A percentile compares a stretch with the other conserved stretches of the same genome.
Conservation (phyloP, 2,329 filamentous ascomycete species). For the Fusarium subtropicale region DNA sequence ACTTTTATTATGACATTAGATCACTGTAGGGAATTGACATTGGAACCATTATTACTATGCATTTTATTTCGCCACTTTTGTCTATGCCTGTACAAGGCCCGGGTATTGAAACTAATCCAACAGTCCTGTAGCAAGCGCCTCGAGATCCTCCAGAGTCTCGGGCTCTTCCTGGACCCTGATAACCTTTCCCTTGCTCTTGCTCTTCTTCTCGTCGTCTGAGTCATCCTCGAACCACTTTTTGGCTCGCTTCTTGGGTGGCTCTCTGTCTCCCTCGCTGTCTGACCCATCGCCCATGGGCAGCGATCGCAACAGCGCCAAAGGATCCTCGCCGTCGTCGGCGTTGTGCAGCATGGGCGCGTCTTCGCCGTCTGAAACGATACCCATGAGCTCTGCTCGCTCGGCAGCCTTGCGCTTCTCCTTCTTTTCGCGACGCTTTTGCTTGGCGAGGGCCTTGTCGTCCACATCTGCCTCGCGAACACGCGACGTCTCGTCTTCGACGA, state of each 20-base stretch:
- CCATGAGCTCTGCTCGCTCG: slow-evolving; percentile 59
- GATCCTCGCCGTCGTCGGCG: slow-evolving; percentile 47
- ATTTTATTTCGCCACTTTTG: slow-evolving; percentile 34
- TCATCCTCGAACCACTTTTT: slow-evolving; percentile 86
- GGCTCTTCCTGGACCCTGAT: slow-evolving; percentile 75
- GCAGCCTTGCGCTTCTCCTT: slow-evolving; percentile 77
- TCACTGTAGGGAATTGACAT: not conserved
- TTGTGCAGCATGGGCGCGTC: slow-evolving; percentile 52
- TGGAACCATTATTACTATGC: slow-evolving; percentile 19
- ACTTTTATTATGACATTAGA: slow-evolving; percentile 8
- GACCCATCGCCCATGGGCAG: slow-evolving; percentile 61
- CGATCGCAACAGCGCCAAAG: slow-evolving; percentile 68
- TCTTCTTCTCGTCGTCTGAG: slow-evolving; percentile 64
- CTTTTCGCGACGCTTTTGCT: slow-evolving; percentile 82
- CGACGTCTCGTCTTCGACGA: slow-evolving; percentile 79
- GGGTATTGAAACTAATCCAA: slow-evolving; percentile 61
- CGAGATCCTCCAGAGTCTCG: slow-evolving; percentile 81
- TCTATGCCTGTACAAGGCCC: slow-evolving; percentile 35
- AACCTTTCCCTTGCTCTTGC: slow-evolving; percentile 63
- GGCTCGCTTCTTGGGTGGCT: slow-evolving; percentile 65
- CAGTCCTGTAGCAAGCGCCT: slow-evolving; percentile 79
- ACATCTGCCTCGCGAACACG: slow-evolving; percentile 81
- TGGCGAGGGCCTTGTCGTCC: slow-evolving; percentile 83
- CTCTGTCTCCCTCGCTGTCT: slow-evolving; percentile 53
- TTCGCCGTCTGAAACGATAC: slow-evolving; percentile 44